Evolutionary conservation across 73 alveolate species (phyloP).

Genomic region (Tetrahymena thermophila): DNA sequence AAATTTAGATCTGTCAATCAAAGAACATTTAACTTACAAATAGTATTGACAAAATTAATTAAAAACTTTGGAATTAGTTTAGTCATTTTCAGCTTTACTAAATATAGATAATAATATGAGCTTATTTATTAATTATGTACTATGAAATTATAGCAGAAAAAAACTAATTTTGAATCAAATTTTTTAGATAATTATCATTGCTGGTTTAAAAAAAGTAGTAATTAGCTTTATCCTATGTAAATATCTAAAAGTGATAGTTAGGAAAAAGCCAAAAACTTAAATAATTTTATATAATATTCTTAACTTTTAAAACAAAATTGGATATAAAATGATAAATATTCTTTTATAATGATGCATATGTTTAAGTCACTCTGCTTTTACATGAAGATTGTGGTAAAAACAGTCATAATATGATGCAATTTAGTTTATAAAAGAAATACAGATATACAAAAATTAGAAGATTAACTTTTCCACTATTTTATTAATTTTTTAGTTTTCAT

Average conservation of each 20-base stretch:
- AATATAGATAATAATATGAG: not conserved
- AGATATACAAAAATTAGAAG: not conserved
- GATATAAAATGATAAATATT: not conserved
- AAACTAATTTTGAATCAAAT: too few relatives aligned
- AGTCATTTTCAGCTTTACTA: not conserved
- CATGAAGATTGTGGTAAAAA: not conserved
- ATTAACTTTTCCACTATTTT: not conserved
- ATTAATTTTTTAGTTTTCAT: not conserved
- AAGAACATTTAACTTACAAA: too few relatives aligned
- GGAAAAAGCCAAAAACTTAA: not conserved
- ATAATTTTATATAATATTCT: too few relatives aligned
- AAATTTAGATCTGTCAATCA: too few relatives aligned
- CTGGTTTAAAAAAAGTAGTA: not conserved
- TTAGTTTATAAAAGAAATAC: not conserved
- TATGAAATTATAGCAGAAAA: too few relatives aligned
- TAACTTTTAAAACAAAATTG: not conserved
- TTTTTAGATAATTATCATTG: too few relatives aligned
- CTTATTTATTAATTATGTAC: too few relatives aligned
- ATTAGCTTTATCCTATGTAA: not conserved
- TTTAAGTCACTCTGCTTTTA: not conserved
- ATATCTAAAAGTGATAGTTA: too few relatives aligned
- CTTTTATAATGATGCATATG: not conserved
- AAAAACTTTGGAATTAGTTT: not conserved
- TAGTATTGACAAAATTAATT: too few relatives aligned
- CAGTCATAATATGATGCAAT: not conserved